Base-by-base conservation (phyloP, 495 filamentous ascomycete genomes). In the Penicillium lividum region DNA sequence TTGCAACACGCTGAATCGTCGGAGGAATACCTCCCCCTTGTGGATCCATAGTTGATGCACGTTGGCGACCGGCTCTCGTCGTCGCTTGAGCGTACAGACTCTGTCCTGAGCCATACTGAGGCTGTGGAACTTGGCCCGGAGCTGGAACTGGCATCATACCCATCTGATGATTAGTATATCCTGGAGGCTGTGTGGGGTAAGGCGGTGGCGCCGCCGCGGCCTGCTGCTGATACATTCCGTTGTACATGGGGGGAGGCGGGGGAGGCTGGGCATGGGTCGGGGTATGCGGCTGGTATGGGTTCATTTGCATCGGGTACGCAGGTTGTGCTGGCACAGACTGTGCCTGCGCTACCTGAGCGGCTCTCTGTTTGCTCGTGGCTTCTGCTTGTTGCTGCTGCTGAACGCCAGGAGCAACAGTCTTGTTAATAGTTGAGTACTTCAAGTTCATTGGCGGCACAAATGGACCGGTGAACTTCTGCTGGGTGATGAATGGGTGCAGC, bases 371-470 rank as follows among this genome's bases (percentile, higher is more conserved):
- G 79, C 90, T 94, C 13, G 92, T 70, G 36, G 91, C 90, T 70
- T 97, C 93, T 52, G 91, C 92, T 71, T 93, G 90, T 72, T 96
- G 91, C 67, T 99, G 95, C 66, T 97, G 93, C 65, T 97, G 93
- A 42, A 96, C 92, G n/a, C 94, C 93, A 5, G 95, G 93, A 46
- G 95, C 92, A 7, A 93, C 90, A 8, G 94, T 95, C 65, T 92
- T 86, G 63, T 87, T 89, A 29, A 89, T 75, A 10, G 90, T 86
- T 43, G 88, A 89, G 38, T 91, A 85, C 72, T 96, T 96, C 45
- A 97, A 75, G 62, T 96, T 96, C 91, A 96, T 95, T 8, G 93
- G 95, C n/a, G 95, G 95, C 33, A 97, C 87, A 67, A 98, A 99
- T 7, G 90, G 91, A 13, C 91, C 92, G 0, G 92, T 96, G 68